Evolutionary conservation across 2,329 filamentous ascomycete genomes (phyloP).

Genomic region (Xylaria arbuscula): DNA sequence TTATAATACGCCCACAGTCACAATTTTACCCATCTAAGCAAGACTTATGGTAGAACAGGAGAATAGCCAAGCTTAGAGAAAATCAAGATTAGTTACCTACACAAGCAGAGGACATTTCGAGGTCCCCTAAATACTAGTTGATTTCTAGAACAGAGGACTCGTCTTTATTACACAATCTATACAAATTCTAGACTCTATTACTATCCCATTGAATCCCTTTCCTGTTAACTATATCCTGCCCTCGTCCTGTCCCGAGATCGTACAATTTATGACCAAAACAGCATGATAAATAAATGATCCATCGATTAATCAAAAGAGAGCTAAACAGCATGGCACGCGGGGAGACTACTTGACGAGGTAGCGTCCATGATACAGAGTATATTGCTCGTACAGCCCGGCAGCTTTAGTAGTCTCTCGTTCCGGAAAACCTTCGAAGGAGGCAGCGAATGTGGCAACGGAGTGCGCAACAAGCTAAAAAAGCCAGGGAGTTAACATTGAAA

Average conservation of each 20-base stretch:
- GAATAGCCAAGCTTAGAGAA: not conserved
- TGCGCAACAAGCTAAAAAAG: conserved; percentile 70
- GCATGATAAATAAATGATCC: not conserved
- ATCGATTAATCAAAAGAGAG: not conserved
- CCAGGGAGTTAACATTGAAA: not conserved
- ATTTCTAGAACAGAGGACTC: not conserved
- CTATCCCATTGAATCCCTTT: not conserved
- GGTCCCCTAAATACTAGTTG: not conserved
- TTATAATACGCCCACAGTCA: no score
- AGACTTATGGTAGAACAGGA: not conserved
- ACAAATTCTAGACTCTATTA: conserved; percentile 7
- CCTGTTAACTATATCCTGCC: not conserved
- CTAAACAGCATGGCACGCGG: not conserved
- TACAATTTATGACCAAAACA: not conserved
- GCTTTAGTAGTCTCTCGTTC: conserved; percentile 55
- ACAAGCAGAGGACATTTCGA: not conserved
- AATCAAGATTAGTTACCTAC: not conserved
- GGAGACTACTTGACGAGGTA: conserved; percentile 58
- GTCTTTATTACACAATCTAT: conserved; percentile 6
- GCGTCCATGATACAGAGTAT: conserved; percentile 62
- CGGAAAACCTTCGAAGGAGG: conserved; percentile 74
- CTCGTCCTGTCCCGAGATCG: not conserved
- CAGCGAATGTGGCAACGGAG: conserved; percentile 76
- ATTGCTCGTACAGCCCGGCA: conserved; percentile 49
- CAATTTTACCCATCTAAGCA: not conserved